Base-by-base conservation (phyloP, 768 basidiomycete species). In the Lactarius hengduanensis region DNA sequence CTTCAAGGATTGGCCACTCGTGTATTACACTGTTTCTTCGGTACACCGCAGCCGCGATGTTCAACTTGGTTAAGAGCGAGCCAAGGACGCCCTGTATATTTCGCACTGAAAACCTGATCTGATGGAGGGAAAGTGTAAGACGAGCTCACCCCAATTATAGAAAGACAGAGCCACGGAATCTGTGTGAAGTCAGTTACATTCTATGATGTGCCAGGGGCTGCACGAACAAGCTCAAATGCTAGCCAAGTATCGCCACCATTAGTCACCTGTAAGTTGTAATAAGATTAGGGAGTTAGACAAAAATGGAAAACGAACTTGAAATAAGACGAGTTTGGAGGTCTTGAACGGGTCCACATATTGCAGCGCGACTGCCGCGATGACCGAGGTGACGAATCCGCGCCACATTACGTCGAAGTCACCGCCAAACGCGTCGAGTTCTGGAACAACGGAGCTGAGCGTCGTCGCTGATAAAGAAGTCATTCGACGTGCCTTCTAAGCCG, bases 371-470 rank as follows among this genome's bases (percentile, higher is more conserved):
- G 92, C 92, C 0, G 94, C 94, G 60, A 94, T 84, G 59, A 89
- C 91, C 8, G 92, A 93, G 18, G 91, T 92, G 62, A 92, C 92
- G 73, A 96, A 96, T n/a, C 88, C 91, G 63, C 86, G 81, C 89
- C 89, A 90, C 82, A 90, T 86, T 34, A 90, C 89, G 69, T 92
- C 90, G 3, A 87, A 86, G 66, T 88, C 87, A 70, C 83, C 86
- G 20, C 86, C 83, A 72, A 88, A 88, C 1, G 85, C 83, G 69
- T 88, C 87, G 20, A 90, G 76, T 73, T 90, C 87, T 85, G 64
- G 36, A 9, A 34, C n/a, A 41, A 26, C 9, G 10, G 8, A 26
- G 38, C 43, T 59, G 45, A 71, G 67, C 16, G 8, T 26, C n/a
- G 34, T 26, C 22, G 38, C 40, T 20, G 15, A n/a, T 10, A 45